A percentile compares a stretch with the other conserved stretches of the same genome.
Evolutionary conservation across 2,329 filamentous ascomycete species (phyloP).

Genomic region (Neurospora crassa): DNA sequence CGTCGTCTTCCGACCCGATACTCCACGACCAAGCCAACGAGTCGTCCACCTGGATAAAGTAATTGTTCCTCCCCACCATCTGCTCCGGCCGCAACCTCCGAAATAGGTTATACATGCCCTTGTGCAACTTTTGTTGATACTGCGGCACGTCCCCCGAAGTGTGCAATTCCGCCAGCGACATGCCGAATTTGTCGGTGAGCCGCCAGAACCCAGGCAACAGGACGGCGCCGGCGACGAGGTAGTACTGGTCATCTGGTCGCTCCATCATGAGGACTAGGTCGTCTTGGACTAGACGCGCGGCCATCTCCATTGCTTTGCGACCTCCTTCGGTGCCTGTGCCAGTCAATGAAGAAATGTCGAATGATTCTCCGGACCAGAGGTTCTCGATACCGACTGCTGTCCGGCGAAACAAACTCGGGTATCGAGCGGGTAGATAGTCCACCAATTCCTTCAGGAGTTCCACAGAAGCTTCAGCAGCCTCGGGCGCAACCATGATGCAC

Average conservation of each 20-base stretch:
- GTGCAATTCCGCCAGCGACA: conserved; percentile 72
- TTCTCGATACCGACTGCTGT: conserved; percentile 61
- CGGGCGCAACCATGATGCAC: conserved; percentile 59
- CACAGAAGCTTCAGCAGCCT: conserved; percentile 61
- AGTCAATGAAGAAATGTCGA: conserved; percentile 45
- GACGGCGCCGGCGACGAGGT: conserved; percentile 67
- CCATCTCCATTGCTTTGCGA: conserved; percentile 61
- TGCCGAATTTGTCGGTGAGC: conserved; percentile 69
- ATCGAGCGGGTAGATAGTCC: conserved; percentile 63
- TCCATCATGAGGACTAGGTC: conserved; percentile 82
- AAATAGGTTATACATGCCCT: conserved; percentile 77
- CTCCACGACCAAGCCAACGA: conserved; percentile 64
- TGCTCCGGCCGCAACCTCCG: conserved; percentile 58
- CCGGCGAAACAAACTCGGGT: conserved; percentile 59
- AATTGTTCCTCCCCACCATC: conserved; percentile 62
- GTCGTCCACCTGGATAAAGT: conserved; percentile 83
- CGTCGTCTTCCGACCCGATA: conserved; percentile 63
- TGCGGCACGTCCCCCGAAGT: conserved; percentile 67
- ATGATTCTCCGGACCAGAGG: conserved; percentile 58
- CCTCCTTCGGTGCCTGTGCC: conserved; percentile 24
- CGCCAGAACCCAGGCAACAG: conserved; percentile 78
- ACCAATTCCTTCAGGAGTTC: conserved; percentile 68
- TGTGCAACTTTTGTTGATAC: conserved; percentile 61
- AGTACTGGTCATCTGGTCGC: conserved; percentile 60
- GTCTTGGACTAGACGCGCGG: conserved; percentile 66